Base-by-base conservation (phyloP, 495 filamentous ascomycete genomes). In the Darksidea phi region DNA sequence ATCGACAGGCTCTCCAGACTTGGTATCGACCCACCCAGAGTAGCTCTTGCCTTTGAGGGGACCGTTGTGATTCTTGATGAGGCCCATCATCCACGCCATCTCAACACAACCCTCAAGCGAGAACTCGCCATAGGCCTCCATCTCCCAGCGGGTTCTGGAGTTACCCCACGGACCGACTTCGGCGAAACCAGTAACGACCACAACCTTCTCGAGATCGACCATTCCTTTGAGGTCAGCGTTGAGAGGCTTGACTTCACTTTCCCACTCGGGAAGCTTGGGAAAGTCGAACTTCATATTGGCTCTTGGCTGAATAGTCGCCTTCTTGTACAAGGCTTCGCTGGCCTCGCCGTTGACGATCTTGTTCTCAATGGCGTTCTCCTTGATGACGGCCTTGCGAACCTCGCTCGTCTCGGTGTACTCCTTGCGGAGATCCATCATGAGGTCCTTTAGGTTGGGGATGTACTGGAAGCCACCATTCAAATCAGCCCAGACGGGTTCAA, bases 11-110 rank as follows among this genome's bases (percentile, higher is more conserved):
- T 97, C 93, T 15, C 90, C 86, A 42, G 89, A 86, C 83, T 97
- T 97, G 60, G 82, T 82, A 70, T 99, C 94, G 54, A 97, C 91
- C 94, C 94, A 99, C 56, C 94, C 94, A 48, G 94, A 89, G 76
- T 99, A 97, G 42, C 87, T 85, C 78, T 96, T 88, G 71, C 95
- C 94, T 77, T 97, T 97, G 72, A 99, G 86, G 7, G 91, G 89
- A n/a, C 94, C 95, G 64, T 97, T 97, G 78, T 96, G 90, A 72
- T 99, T 95, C 78, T 89, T 95, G 76, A 99, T 97, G 57, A 97
- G 86, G 57, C 95, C 95, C 94, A 97, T 99, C 71, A 99, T 89
- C 94, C 94, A 99, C 28, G 94, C 91, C 94, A 99, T 97, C 75
- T 99, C 94, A 58, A 99, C 87, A 70, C 94, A 97, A 17, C 94